phyloP scores from a whole-genome alignment of 2,329 filamentous ascomycete species.

The Pseudogymnoascus sp. region DNA sequence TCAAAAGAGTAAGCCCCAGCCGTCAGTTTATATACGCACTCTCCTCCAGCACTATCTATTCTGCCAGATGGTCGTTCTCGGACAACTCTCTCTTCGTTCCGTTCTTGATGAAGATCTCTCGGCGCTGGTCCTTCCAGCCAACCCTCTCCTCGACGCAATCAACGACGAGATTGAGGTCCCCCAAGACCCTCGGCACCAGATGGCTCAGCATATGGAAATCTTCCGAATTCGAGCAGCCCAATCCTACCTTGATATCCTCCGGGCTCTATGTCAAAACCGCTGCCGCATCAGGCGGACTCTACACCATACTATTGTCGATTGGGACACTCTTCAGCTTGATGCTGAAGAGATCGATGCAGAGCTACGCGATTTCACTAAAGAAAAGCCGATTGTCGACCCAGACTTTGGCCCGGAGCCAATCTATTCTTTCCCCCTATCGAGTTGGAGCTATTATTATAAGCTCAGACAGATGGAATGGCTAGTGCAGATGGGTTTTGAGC shows the following conservation, averaged over 20 bases:
- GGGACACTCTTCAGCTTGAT: conserved; percentile 77
- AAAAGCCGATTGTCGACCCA: conserved; percentile 49
- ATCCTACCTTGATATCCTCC: conserved; percentile 75
- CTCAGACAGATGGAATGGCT: conserved; percentile 81
- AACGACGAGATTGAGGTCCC: conserved; percentile 73
- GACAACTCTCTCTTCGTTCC: conserved; percentile 61
- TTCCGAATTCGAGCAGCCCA: conserved; percentile 56
- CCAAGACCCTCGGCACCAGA: conserved; percentile 64
- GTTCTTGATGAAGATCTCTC: conserved; percentile 78
- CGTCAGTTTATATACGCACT: conserved; percentile 75
- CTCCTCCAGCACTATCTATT: conserved; percentile 71
- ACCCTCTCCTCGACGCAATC: conserved; percentile 60
- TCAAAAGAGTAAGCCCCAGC: conserved; percentile 72
- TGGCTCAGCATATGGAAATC: conserved; percentile 66
- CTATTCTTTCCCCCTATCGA: conserved; percentile 68
- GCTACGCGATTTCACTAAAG: conserved; percentile 53
- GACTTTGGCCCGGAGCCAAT: conserved; percentile 45
- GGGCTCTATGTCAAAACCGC: conserved; percentile 81
- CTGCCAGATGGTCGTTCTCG: conserved; percentile 61
- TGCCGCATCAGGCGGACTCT: conserved; percentile 86
- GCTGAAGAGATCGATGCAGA: conserved; percentile 69
- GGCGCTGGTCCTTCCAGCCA: conserved; percentile 65
- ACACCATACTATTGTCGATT: conserved; percentile 73
- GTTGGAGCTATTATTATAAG: conserved; percentile 88
- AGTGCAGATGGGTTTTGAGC: conserved; percentile 87